phyloP scores from a whole-genome alignment of 1,139 yeast genomes.

The Hansenula lynferdii region DNA sequence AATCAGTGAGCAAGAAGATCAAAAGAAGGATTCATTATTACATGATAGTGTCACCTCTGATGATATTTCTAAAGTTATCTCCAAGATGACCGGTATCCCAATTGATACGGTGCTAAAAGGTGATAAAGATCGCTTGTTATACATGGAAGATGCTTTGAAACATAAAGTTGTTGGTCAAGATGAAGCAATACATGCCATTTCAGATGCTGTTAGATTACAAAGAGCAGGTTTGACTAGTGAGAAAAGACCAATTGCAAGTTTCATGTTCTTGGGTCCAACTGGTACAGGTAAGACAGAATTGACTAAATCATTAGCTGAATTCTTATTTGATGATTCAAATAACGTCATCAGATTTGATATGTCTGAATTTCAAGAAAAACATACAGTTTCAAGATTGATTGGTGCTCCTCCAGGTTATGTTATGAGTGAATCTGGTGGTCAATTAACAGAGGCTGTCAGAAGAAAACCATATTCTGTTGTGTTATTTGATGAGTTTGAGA shows the following conservation, averaged over 20 bases:
- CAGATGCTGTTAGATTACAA: constrained; percentile 94
- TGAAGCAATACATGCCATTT: constrained; percentile 82
- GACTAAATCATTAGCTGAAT: constrained; percentile 88
- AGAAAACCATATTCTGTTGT: constrained; percentile 93
- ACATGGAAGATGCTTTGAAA: constrained; percentile 77
- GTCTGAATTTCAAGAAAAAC: constrained; percentile 97
- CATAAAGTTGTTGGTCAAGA: constrained; percentile 91
- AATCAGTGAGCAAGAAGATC: constrained; percentile 36
- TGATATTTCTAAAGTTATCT: constrained; percentile 87
- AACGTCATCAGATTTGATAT: constrained; percentile 90
- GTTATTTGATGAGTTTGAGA: constrained; percentile 92
- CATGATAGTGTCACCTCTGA: constrained; percentile 95
- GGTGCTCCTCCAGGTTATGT: constrained; percentile 99
- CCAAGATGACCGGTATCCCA: constrained; percentile 96
- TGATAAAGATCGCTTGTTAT: constrained; percentile 83
- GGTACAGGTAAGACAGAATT: constrained; percentile 98
- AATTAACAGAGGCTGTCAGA: constrained; percentile 91
- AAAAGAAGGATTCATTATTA: constrained; percentile 37
- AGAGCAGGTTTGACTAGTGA: constrained; percentile 95
- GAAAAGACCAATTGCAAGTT: constrained; percentile 92
- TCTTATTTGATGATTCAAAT: constrained; percentile 81
- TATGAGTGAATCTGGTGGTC: constrained; percentile 91
- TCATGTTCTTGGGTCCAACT: constrained; percentile 94
- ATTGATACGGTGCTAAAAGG: constrained; percentile 90
- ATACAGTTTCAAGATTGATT: constrained; percentile 80